phyloP scores from a whole-genome alignment of 2,329 filamentous ascomycete genomes.

The Beauveria caledonica region DNA sequence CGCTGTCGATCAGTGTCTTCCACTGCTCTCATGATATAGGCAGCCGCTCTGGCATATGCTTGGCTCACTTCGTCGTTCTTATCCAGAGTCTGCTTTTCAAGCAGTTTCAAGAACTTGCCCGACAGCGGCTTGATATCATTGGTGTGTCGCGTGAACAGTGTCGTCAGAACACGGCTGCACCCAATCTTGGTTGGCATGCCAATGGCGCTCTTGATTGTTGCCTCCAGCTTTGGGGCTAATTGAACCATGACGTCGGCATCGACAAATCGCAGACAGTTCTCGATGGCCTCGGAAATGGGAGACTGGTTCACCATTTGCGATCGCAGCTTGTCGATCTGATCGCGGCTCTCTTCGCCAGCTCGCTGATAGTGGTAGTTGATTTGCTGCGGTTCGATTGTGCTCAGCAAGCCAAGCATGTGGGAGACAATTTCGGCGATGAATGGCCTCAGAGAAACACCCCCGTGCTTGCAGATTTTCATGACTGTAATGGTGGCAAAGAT shows the following conservation, averaged over 20 bases:
- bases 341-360: conserved; percentile 75
- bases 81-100: conserved; percentile 78
- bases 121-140: conserved; percentile 68
- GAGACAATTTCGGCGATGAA: conserved; percentile 78
- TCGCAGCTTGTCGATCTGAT: conserved; percentile 82
- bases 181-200: conserved; percentile 93
- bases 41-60: conserved; percentile 77
- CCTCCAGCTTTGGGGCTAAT: conserved; percentile 64
- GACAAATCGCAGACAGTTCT: conserved; percentile 76
- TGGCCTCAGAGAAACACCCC: conserved; percentile 66
- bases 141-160: conserved; percentile 72
- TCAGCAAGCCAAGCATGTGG: conserved; percentile 72
- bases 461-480: conserved; percentile 82
- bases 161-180: conserved; percentile 75
- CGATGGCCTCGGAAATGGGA: conserved; percentile 86
- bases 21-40: conserved; percentile 66
- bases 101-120: conserved; percentile 64
- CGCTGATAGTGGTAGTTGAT: conserved; percentile 92
- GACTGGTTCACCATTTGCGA: conserved; percentile 75
- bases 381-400: conserved; percentile 78
- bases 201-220: conserved; percentile 75
- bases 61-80: conserved; percentile 89
- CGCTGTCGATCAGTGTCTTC: conserved; percentile 39
- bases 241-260: conserved; percentile 70
- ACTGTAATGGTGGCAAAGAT: conserved; percentile 75